A percentile compares a stretch with the other conserved stretches of the same genome.
Conservation (phyloP, 2,329 filamentous ascomycete species). For the Ophiocordyceps unilateralis region DNA sequence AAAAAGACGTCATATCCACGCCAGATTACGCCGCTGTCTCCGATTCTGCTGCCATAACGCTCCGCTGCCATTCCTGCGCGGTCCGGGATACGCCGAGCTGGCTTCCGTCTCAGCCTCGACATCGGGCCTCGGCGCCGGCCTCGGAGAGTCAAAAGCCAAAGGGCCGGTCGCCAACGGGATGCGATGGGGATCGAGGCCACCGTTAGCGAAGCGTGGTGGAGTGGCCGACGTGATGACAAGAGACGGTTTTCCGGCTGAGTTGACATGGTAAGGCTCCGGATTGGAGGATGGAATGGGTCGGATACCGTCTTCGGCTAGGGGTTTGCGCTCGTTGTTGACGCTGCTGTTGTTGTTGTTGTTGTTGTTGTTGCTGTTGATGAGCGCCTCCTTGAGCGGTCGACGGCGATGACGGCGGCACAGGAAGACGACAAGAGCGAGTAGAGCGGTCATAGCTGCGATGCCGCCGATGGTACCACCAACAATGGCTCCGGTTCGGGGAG, state of each 20-base stretch:
- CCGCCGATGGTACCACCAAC: constrained; percentile 37
- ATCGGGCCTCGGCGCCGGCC: background rate
- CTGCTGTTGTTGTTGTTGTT: background rate
- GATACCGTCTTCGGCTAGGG: background rate
- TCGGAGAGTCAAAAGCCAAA: background rate
- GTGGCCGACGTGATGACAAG: background rate
- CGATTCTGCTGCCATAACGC: constrained; percentile 39
- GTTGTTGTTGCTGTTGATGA: background rate
- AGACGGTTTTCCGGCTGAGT: background rate
- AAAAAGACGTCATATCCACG: constrained; percentile 22
- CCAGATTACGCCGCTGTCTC: constrained; percentile 27
- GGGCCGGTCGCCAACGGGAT: constrained; percentile 20
- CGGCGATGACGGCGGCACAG: constrained; percentile 12
- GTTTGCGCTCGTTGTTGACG: background rate
- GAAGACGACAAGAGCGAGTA: constrained; percentile 25
- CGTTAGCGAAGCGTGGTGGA: background rate
- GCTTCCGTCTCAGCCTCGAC: background rate
- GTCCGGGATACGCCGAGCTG: constrained; percentile 5
- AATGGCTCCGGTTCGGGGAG: constrained; percentile 28
- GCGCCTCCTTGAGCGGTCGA: background rate
- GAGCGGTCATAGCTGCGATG: constrained; percentile 24
- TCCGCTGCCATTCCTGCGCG: constrained; percentile 15
- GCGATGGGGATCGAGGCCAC: constrained; percentile 16
- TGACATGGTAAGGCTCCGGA: background rate
- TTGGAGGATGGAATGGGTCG: background rate